phyloP scores from a whole-genome alignment of 208 protist genomes.

The Leishmania tropica region DNA sequence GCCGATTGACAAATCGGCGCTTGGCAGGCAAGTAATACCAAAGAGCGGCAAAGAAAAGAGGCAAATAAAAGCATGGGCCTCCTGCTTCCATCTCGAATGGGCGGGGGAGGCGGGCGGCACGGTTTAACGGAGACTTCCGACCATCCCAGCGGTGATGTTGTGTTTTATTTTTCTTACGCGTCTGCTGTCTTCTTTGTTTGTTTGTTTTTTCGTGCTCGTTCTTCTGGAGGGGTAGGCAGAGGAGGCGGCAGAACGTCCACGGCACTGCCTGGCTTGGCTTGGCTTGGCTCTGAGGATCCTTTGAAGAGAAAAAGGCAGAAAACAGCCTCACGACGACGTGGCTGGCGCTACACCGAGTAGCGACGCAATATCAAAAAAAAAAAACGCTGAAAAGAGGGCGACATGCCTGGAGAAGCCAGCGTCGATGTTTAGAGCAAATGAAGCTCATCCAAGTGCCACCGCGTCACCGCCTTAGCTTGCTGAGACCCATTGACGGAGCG shows the following conservation, averaged over 20 bases:
- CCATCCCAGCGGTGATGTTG: background rate
- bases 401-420: background rate
- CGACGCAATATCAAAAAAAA: background rate
- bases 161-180: too few relatives aligned
- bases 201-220: background rate
- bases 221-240: background rate
- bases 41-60: background rate
- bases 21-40: background rate
- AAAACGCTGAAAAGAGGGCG: background rate
- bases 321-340: background rate
- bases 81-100: background rate
- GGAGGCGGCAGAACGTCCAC: background rate
- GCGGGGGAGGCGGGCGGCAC: background rate
- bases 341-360: too few relatives aligned
- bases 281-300: background rate
- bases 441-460: background rate
- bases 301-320: background rate
- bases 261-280: background rate
- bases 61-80: too few relatives aligned
- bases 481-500: background rate
- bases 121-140: background rate
- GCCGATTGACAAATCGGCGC: background rate
- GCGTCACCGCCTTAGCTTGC: background rate
- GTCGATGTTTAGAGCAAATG: background rate
- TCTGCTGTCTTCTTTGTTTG: too few relatives aligned